These are phyloP conservation scores for Xylaria castorea DNA, from an alignment of 495 filamentous ascomycete genomes.

Conservation along the genomic window DNA sequence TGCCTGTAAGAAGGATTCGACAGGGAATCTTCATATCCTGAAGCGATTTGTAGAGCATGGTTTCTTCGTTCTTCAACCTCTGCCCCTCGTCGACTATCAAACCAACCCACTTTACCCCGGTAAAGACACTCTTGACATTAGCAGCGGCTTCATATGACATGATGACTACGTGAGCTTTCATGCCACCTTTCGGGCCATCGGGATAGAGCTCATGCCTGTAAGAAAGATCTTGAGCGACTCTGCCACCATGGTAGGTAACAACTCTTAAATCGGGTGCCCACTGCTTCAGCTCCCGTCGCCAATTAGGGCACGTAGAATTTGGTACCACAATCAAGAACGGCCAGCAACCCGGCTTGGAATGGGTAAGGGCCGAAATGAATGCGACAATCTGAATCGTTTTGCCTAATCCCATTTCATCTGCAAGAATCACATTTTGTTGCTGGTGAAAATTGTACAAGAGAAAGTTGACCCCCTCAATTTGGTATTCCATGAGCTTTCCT, in stretches of 20 bases:
- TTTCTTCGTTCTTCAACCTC: slow-evolving; percentile 91
- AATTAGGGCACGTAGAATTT: slow-evolving; percentile 94
- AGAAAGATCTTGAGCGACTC: slow-evolving; percentile 71
- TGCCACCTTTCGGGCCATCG: slow-evolving; percentile 50
- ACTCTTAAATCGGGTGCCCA: slow-evolving; percentile 89
- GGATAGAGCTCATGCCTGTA: slow-evolving; percentile 85
- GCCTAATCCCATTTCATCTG: slow-evolving; percentile 98
- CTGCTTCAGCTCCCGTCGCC: slow-evolving; percentile 93
- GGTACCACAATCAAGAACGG: slow-evolving; percentile 94
- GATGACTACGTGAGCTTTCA: slow-evolving; percentile 89
- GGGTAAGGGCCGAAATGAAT: slow-evolving; percentile 76
- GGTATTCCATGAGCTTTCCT: slow-evolving; percentile 90
- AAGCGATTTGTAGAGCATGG: slow-evolving; percentile 77
- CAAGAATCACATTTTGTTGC: slow-evolving; percentile 87
- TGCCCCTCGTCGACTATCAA: slow-evolving; percentile 97
- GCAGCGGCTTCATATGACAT: slow-evolving; percentile 91
- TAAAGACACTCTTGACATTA: slow-evolving; percentile 72
- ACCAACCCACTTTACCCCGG: slow-evolving; percentile 78
- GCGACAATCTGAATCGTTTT: slow-evolving; percentile 97
- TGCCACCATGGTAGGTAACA: slow-evolving; percentile 87
- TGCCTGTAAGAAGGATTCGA: slow-evolving; percentile 79
- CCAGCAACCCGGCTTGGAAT: slow-evolving; percentile 78
- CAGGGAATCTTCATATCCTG: slow-evolving; percentile 74
- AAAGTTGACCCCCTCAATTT: slow-evolving; percentile 95
- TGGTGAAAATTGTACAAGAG: slow-evolving; percentile 89